A percentile compares a stretch with the other conserved stretches of the same genome.
Conservation (phyloP, 495 filamentous ascomycete genomes). For the Copromyces sp. region DNA sequence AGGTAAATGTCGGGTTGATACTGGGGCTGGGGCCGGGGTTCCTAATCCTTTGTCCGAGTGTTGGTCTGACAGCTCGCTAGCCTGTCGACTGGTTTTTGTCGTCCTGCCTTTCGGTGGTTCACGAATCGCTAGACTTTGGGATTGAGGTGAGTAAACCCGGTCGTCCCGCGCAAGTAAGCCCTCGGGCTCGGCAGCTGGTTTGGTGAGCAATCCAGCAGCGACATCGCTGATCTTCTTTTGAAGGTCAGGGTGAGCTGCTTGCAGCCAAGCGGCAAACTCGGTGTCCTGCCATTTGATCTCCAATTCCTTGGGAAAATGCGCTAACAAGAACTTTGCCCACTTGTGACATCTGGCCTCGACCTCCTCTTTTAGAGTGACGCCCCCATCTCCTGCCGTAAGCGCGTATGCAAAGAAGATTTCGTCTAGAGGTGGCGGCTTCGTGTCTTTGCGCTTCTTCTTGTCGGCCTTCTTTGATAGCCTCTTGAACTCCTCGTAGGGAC, state of each 20-base stretch:
- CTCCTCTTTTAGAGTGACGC: conserved; percentile 23
- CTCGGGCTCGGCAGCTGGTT: not conserved
- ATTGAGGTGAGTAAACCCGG: not conserved
- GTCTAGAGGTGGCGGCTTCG: conserved; percentile 14
- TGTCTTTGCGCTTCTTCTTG: conserved; percentile 19
- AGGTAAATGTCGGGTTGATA: not conserved
- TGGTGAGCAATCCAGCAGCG: conserved; percentile 1
- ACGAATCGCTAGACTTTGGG: not conserved
- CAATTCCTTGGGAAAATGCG: conserved; percentile 31
- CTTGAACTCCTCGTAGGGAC: conserved; percentile 23
- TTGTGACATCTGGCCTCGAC: conserved; percentile 23
- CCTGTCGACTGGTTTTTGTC: conserved; percentile 1
- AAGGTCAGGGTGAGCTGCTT: conserved; percentile 16
- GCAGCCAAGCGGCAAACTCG: conserved; percentile 26
- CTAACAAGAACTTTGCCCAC: conserved; percentile 31
- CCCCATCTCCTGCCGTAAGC: conserved; percentile 30
- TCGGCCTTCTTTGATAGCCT: conserved; percentile 10
- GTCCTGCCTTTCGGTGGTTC: conserved; percentile 6
- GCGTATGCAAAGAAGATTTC: conserved; percentile 34
- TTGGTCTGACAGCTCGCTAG: conserved; percentile 2
- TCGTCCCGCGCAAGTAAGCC: not conserved
- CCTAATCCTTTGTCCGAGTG: not conserved
- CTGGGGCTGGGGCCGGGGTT: not conserved
- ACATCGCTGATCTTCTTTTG: conserved; percentile 6
- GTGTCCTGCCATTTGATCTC: conserved; percentile 24